These are phyloP conservation scores for Protomyces gravidus DNA, from an alignment of 1,139 yeast species.

Conservation along the genomic window DNA sequence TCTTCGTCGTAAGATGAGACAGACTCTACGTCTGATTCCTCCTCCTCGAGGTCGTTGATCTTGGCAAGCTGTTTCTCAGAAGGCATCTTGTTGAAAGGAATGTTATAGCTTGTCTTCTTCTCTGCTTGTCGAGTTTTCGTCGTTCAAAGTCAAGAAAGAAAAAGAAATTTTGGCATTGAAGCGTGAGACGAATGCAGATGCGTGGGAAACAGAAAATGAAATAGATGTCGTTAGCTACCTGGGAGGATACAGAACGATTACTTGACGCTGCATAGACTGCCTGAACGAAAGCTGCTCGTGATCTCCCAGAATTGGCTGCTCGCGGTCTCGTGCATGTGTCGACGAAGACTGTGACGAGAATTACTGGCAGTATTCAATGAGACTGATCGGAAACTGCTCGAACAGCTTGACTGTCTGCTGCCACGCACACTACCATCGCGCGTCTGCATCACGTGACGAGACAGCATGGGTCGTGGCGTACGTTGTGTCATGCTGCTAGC, in stretches of 20 bases:
- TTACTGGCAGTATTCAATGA: neutral
- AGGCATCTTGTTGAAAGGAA: neutral
- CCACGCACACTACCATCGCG: neutral
- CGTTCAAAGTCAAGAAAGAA: too few species aligned
- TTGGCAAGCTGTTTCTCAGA: neutral
- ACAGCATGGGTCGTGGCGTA: neutral
- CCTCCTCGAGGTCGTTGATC: neutral
- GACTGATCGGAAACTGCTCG: neutral
- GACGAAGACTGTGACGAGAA: neutral
- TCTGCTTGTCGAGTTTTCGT: neutral
- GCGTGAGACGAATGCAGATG: neutral
- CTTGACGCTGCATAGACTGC: neutral
- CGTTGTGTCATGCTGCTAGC: neutral
- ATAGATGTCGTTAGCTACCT: neutral
- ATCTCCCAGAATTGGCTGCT: neutral
- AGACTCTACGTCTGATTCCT: neutral
- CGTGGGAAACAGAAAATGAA: neutral
- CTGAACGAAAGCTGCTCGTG: neutral
- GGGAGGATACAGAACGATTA: neutral
- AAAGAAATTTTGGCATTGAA: neutral
- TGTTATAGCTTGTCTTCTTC: neutral
- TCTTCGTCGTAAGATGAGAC: neutral
- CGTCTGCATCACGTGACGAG: neutral
- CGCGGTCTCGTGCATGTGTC: neutral
- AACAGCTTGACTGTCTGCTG: neutral